These are phyloP conservation scores for Cladobotryum protrusum DNA, from an alignment of 2,329 filamentous ascomycete species.

Conservation along the genomic window DNA sequence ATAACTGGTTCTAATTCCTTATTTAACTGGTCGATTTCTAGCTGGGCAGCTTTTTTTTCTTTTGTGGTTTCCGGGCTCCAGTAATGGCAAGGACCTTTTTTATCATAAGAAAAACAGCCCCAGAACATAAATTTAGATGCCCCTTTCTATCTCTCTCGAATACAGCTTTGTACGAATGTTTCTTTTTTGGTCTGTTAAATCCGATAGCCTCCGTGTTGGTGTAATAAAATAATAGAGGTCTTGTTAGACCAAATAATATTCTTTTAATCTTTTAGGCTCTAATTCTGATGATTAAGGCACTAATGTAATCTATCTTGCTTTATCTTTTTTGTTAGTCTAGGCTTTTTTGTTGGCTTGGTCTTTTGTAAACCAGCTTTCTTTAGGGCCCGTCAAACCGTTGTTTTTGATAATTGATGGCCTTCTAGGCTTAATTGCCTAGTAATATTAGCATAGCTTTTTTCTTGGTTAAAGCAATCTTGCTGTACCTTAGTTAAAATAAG, in stretches of 20 bases:
- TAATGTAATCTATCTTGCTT: conserved; percentile 9
- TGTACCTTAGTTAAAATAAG: conserved; percentile 1
- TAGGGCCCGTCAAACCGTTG: conserved; percentile 9
- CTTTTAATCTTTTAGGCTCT: too few species aligned
- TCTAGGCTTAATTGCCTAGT: conserved; percentile 8
- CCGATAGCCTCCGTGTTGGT: conserved; percentile 10
- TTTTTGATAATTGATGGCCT: conserved; percentile 3
- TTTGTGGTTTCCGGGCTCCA: conserved; percentile 13
- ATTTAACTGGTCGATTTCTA: too few species aligned
- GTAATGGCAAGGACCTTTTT: conserved; percentile 15
- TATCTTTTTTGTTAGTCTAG: conserved; percentile 14
- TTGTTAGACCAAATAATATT: conserved; percentile 16
- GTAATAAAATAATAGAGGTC: conserved; percentile 15
- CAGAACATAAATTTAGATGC: conserved; percentile 18
- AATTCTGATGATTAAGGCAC: too few species aligned
- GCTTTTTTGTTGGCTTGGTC: conserved; percentile 14
- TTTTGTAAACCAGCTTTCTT: conserved; percentile 8
- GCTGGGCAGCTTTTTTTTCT: conserved; percentile 3
- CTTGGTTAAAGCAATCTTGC: conserved; percentile 1
- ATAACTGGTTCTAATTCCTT: too few species aligned
- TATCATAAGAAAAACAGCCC: conserved; percentile 14
- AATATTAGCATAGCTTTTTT: conserved; percentile 12
- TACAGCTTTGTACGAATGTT: conserved; percentile 12
- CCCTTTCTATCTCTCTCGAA: conserved; percentile 14
- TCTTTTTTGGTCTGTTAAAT: conserved; percentile 9